Evolutionary conservation across 805 yeast genomes (phyloP), one percentile per base, ranked within the genome.

Genomic region (Saccharomycopsis babjevae): DNA sequence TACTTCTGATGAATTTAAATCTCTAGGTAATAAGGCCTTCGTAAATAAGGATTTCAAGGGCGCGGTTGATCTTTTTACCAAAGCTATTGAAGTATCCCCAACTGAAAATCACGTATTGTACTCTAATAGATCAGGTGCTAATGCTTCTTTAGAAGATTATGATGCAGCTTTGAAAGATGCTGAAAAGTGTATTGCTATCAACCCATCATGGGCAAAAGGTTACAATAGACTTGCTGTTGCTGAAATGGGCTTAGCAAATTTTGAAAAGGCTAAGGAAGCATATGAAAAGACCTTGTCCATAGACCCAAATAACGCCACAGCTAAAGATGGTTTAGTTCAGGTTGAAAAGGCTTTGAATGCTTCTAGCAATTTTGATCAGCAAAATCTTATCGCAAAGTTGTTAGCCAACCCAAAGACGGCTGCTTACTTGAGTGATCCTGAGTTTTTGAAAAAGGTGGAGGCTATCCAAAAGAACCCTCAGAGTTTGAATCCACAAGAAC

Each of bases 161-260:
- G 72, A 72, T 25, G 76, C 84, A 62, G 99, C 98, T 3, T 77
- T 90, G 63, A 76, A 78, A 55, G 99, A 94, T 73, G 99, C 98
- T 18, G 75, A 88, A 62, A 83, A 87, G 69, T 88, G 97, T 75
- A 84, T 88, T 59, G 80, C 82, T 68, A 84, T 91, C 74, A 89
- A 88, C 66, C 85, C 91, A 16, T 66, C 86, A 1, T 94, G 98
- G 98, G 91, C 97, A 25, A 94, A 94, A 75, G 99, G 98, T 56
- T 89, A 88, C 78, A 88, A 85, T 69, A 85, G 99, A 74, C 87
- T 88, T 42, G 99, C 89, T 62, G 92, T 97, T 66, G 99, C 99
- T 38, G 83, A 86, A 57, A 86, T 79, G 68, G 99, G 99, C n/a
- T 76, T 88, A 63, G 90, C 90, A 18, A 81, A 88, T 63, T 79